Percentiles rank a stretch among this genome's conserved stretches.
Evolutionary conservation across 2,329 filamentous ascomycete species (phyloP).

Genomic region (Penicillium freii): DNA sequence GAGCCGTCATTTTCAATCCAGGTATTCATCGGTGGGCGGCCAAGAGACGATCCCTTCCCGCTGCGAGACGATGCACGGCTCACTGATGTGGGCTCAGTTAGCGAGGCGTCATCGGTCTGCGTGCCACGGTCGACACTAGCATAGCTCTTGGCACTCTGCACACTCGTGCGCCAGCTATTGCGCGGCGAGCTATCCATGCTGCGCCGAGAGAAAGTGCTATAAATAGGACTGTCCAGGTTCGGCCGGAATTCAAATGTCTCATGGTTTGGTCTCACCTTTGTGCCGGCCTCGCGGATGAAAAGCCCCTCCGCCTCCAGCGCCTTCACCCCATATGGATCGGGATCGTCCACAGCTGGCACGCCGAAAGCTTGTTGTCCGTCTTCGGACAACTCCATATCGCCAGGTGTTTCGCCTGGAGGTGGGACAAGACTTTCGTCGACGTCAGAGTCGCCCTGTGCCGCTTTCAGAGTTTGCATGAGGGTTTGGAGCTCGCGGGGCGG

Average conservation of each 20-base stretch:
- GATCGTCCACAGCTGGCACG: conserved; percentile 74
- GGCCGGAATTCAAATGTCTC: conserved; percentile 82
- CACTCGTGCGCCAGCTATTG: conserved; percentile 69
- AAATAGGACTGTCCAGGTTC: conserved; percentile 68
- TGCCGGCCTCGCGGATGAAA: conserved; percentile 87
- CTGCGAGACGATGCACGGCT: conserved; percentile 38
- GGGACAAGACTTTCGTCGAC: conserved; percentile 68
- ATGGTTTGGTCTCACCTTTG: conserved; percentile 68
- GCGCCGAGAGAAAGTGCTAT: conserved; percentile 58
- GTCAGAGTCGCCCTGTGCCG: conserved; percentile 78
- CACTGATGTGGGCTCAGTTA: conserved; percentile 32
- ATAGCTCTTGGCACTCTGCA: conserved; percentile 60
- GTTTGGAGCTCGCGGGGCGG: conserved; percentile 57
- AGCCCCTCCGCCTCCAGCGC: conserved; percentile 81
- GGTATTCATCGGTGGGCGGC: conserved; percentile 9
- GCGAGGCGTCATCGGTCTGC: conserved; percentile 60
- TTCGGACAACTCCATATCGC: conserved; percentile 62
- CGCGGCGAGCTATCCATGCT: conserved; percentile 65
- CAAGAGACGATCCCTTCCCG: conserved; percentile 24
- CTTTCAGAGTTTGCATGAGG: conserved; percentile 79
- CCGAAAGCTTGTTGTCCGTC: conserved; percentile 58
- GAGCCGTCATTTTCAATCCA: conserved; percentile 26
- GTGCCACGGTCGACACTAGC: conserved; percentile 60
- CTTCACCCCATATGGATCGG: conserved; percentile 86
- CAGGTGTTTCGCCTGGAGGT: conserved; percentile 67